These are phyloP conservation scores for Boletus huronensis DNA, from an alignment of 768 basidiomycete species.

Conservation along the genomic window DNA sequence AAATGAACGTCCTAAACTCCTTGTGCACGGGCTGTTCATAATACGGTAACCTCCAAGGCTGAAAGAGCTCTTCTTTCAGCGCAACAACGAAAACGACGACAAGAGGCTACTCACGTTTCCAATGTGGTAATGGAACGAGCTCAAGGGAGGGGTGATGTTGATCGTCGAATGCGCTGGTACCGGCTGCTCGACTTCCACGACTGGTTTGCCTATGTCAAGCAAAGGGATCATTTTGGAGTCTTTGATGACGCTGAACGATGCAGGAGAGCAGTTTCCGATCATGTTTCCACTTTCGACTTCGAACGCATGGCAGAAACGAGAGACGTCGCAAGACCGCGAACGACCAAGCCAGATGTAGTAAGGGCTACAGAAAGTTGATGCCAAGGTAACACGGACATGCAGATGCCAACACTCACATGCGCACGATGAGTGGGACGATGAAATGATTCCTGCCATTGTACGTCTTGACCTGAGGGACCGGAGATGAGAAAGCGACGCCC, in stretches of 20 bases:
- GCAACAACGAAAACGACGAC: not conserved
- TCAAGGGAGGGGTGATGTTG: slow-evolving; percentile 51
- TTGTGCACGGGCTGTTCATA: slow-evolving; percentile 67
- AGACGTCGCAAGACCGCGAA: slow-evolving; percentile 57
- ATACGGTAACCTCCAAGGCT: slow-evolving; percentile 69
- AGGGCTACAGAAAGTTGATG: slow-evolving; percentile 35
- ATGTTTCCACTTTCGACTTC: slow-evolving; percentile 62
- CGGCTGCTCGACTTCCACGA: slow-evolving; percentile 22
- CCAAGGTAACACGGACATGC: not conserved
- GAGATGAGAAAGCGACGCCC: not conserved
- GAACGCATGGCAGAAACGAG: slow-evolving; percentile 54
- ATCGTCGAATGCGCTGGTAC: slow-evolving; percentile 35
- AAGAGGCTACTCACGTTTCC: slow-evolving; percentile 36
- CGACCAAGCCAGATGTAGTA: slow-evolving; percentile 79
- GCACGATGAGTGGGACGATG: slow-evolving; percentile 60
- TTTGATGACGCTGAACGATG: slow-evolving; percentile 32
- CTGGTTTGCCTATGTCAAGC: slow-evolving; percentile 41
- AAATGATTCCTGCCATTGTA: slow-evolving; percentile 74
- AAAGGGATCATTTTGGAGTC: slow-evolving; percentile 37
- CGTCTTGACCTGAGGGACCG: slow-evolving; percentile 45
- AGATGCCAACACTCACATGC: slow-evolving; percentile 43
- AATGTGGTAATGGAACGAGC: slow-evolving; percentile 61
- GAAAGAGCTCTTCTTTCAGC: slow-evolving; percentile 1
- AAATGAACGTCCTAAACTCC: slow-evolving; percentile 60
- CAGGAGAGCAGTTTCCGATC: slow-evolving; percentile 48